Evolutionary conservation across 2,329 filamentous ascomycete species (phyloP).

Genomic region (Colletotrichum coccodes): DNA sequence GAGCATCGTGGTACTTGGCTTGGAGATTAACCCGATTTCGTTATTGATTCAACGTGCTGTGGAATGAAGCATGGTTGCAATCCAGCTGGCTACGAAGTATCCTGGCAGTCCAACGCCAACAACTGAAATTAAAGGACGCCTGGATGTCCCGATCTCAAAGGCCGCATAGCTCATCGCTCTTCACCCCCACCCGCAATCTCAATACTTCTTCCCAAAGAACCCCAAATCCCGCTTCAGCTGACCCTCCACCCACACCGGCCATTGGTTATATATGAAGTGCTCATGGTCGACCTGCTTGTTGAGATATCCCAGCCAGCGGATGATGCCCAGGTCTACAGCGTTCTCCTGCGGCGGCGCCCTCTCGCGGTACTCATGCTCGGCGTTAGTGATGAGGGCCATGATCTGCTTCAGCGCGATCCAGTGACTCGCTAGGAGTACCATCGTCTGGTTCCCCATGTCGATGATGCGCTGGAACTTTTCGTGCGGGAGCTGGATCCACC

Average conservation of each 20-base stretch:
- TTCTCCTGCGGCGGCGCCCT: conserved; percentile 40
- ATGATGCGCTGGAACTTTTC: conserved; percentile 61
- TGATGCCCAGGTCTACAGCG: conserved; percentile 53
- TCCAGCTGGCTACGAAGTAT: too few species aligned
- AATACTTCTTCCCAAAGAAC: conserved; percentile 53
- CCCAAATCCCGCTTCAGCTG: conserved; percentile 56
- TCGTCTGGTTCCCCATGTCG: conserved; percentile 56
- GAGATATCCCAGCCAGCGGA: conserved; percentile 61
- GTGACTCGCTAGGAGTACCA: conserved; percentile 60
- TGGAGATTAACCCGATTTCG: not conserved
- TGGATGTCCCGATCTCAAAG: not conserved
- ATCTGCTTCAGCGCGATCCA: conserved; percentile 66
- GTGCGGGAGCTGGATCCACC: conserved; percentile 69
- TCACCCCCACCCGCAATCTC: not conserved
- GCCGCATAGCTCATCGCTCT: not conserved
- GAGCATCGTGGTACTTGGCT: not conserved
- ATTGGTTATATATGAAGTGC: conserved; percentile 58
- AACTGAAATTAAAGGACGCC: too few species aligned
- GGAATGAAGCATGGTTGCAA: not conserved
- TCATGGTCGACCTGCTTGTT: conserved; percentile 58
- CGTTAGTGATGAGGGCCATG: conserved; percentile 59
- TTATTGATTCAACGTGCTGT: not conserved
- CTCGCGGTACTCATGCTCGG: conserved; percentile 46
- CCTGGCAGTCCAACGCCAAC: not conserved
- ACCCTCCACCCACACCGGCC: conserved; percentile 65